A percentile compares a stretch with the other conserved stretches of the same genome.
Evolutionary conservation across 78 protist genomes (phyloP).

Genomic region (Planoprotostelium fungivorum): DNA sequence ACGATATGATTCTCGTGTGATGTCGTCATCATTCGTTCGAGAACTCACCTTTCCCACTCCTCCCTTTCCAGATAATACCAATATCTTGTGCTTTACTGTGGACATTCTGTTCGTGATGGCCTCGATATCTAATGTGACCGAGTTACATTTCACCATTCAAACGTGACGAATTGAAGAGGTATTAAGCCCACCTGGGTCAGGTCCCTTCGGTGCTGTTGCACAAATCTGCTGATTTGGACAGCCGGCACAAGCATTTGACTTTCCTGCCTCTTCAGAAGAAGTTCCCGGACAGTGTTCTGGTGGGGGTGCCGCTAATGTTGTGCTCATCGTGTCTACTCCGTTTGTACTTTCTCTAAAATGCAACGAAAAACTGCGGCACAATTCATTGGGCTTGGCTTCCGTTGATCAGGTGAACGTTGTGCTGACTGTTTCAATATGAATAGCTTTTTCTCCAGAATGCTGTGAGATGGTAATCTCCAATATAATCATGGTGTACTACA

Average conservation of each 20-base stretch:
- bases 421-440: too few relatives aligned
- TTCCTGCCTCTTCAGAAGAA: slow-evolving; percentile 80
- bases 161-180: background rate
- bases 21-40: too few relatives aligned
- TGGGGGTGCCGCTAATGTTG: slow-evolving; percentile 44
- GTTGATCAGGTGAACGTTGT: too few relatives aligned
- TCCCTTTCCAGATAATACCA: slow-evolving; percentile 98
- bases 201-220: slow-evolving; percentile 71
- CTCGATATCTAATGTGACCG: slow-evolving; percentile 7
- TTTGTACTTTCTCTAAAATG: too few relatives aligned
- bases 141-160: background rate
- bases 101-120: slow-evolving; percentile 51
- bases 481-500: too few relatives aligned
- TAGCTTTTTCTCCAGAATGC: too few relatives aligned
- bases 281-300: slow-evolving; percentile 82
- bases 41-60: slow-evolving; percentile 95
- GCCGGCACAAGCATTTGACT: slow-evolving; percentile 85
- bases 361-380: too few relatives aligned
- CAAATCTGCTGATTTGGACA: slow-evolving; percentile 93
- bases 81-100: slow-evolving; percentile 70
- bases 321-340: background rate
- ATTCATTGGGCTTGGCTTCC: too few relatives aligned
- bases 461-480: too few relatives aligned
- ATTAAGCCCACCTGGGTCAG: slow-evolving; percentile 79
- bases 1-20: background rate